Conservation (phyloP, 2,329 filamentous ascomycete genomes). For the Cercospora sp. region DNA sequence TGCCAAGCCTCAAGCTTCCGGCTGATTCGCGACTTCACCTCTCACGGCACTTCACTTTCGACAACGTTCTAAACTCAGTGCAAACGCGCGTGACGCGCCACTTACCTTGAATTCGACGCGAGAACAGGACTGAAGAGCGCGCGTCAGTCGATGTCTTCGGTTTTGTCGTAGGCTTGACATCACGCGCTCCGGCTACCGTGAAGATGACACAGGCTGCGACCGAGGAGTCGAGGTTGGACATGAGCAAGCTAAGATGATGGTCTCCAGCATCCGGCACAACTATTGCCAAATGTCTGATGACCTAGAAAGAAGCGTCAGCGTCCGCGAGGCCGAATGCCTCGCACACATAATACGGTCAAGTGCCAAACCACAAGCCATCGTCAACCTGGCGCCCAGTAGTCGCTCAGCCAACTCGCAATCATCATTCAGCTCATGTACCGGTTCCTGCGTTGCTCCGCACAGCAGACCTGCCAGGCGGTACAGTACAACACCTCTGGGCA, state of each 20-base stretch:
- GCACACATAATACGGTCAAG: not conserved
- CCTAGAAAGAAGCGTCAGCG: not conserved
- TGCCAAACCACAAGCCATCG: not conserved
- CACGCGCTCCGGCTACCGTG: too few relatives aligned
- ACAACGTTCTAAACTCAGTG: too few relatives aligned
- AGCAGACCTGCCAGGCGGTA: not conserved
- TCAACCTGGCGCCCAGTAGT: not conserved
- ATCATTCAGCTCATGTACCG: not conserved
- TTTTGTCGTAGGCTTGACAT: too few relatives aligned
- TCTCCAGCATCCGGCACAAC: not conserved
- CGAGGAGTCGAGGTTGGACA: too few relatives aligned
- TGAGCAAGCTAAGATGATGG: not conserved
- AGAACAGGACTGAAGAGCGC: too few relatives aligned
- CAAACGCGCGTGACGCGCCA: too few relatives aligned
- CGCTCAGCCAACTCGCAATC: not conserved
- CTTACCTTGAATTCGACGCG: too few relatives aligned
- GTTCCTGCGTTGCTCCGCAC: not conserved
- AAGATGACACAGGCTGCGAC: too few relatives aligned
- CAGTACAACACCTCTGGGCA: slow-evolving; percentile 8
- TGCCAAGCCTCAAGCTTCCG: too few relatives aligned
- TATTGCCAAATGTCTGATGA: slow-evolving; percentile 5
- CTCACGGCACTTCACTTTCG: too few relatives aligned
- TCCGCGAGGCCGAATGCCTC: slow-evolving; percentile 8
- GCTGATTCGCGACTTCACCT: too few relatives aligned
- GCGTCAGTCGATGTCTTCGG: too few relatives aligned